phyloP scores from a whole-genome alignment of 192 early-diverging fungal species.

The Umbelopsis sp. region DNA sequence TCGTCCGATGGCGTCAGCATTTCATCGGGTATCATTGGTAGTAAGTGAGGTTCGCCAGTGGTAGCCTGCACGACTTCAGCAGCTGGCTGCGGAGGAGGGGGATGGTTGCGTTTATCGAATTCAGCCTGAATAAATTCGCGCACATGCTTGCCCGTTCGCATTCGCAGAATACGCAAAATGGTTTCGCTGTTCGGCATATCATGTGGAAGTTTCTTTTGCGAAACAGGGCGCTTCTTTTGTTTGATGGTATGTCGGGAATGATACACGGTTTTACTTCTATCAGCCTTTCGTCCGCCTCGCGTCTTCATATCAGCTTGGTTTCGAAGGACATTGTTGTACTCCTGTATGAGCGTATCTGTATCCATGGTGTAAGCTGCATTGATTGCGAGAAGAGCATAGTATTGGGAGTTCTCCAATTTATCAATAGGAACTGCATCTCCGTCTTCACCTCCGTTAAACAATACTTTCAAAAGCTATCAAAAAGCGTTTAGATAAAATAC shows the following conservation, averaged over 20 bases:
- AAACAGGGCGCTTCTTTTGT: slow-evolving; percentile 26
- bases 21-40: slow-evolving; percentile 19
- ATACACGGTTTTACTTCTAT: slow-evolving; percentile 44
- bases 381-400: slow-evolving; percentile 65
- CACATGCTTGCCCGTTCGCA: slow-evolving; percentile 48
- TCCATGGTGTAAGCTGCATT: slow-evolving; percentile 68
- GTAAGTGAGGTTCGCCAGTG: neutral
- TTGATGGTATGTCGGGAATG: slow-evolving; percentile 39
- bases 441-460: slow-evolving; percentile 73
- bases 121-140: slow-evolving; percentile 45
- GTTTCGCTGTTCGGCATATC: slow-evolving; percentile 51
- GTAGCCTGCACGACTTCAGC: neutral
- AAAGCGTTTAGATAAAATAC: neutral
- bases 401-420: slow-evolving; percentile 65
- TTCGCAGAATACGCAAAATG: slow-evolving; percentile 51
- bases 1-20: slow-evolving; percentile 5
- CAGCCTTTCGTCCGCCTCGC: slow-evolving; percentile 41
- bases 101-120: slow-evolving; percentile 37
- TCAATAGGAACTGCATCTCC: slow-evolving; percentile 65
- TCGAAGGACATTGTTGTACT: slow-evolving; percentile 50
- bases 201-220: slow-evolving; percentile 28
- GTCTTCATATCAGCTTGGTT: slow-evolving; percentile 36
- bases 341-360: slow-evolving; percentile 64
- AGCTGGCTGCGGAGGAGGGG: slow-evolving; percentile 7
- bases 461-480: slow-evolving; percentile 65